Evolutionary conservation across 306 rosid genomes (phyloP), one percentile per base, ranked within the genome.

Genomic region (Gastrolobium bilobum): DNA sequence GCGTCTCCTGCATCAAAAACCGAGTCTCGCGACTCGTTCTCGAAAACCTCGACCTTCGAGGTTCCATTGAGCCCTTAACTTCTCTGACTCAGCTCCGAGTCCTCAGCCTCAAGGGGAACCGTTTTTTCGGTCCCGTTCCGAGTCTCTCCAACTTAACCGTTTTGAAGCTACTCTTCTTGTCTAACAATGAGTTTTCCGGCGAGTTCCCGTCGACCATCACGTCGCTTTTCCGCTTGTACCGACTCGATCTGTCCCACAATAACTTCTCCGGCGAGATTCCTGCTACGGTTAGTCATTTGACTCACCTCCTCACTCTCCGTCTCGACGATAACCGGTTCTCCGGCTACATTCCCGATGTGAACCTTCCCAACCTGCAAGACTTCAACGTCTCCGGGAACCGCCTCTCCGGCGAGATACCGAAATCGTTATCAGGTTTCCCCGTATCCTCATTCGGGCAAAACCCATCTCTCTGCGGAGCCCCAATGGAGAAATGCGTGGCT

Each of bases 191-290:
- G 1, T 84, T 95, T 58, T 89, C 97, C 82, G 98, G 96, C 52
- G 70, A 59, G 20, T 91, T 95, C 7, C 99, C 98, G 47, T 20
- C 57, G 4, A 54, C 91, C 0, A 39, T 83, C 0, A 69, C 89
- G 8, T 85, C 96, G 3, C 95, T 92, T 4, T 79, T 48, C 78
- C 90, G 90, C 3, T 85, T 95, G 11, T 88, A 81, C 87, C 96
- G 98, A 9, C 92, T 95, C 79, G 99, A 95, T 91, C 91, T 95
- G 68, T 93, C 99, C 0, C 39, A 77, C 77, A 95, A 92, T 77
- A 92, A 90, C 84, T 71, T 92, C 7, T 83, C 94, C 79, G 97
- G 98, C 13, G 68, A 79, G 61, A 69, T 95, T 83, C 97, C 99
- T 31, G 73, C 67, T 4, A 58, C 80, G 5, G 76, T 90, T n/a